Conservation (phyloP, 257 asterid genomes). For the Solanum chmielewskii region DNA sequence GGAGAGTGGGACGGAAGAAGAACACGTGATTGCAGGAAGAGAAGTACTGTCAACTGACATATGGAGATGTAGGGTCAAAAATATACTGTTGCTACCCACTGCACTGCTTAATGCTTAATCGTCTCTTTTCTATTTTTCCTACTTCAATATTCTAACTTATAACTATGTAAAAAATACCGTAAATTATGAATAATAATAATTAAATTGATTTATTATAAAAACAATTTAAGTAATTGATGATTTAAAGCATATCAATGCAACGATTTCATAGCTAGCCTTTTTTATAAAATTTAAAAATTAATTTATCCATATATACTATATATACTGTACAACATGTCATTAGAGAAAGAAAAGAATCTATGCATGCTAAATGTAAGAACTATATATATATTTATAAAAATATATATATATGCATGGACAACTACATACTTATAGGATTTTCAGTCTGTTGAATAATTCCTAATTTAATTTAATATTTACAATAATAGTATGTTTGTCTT, state of each 20-base stretch:
- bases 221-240: too few relatives aligned
- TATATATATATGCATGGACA: background rate
- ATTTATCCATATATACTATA: background rate
- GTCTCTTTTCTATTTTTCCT: slow-evolving; percentile 4
- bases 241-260: background rate
- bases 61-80: background rate
- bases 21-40: slow-evolving; percentile 18
- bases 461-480: background rate
- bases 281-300: too few relatives aligned
- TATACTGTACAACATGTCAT: background rate
- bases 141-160: too few relatives aligned
- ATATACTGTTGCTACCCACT: background rate
- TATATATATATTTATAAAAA: too few relatives aligned
- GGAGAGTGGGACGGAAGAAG: background rate
- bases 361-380: background rate
- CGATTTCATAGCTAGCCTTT: background rate
- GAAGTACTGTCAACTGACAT: background rate
- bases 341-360: background rate
- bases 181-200: too few relatives aligned
- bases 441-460: background rate
- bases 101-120: slow-evolving; percentile 9
- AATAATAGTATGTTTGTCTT: background rate
- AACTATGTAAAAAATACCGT: too few relatives aligned
- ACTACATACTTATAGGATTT: background rate
- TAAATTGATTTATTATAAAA: too few relatives aligned